Percentiles rank a stretch among this genome's conserved stretches.
phyloP scores from a whole-genome alignment of 2,329 filamentous ascomycete species.

The Fusarium acutatum region DNA sequence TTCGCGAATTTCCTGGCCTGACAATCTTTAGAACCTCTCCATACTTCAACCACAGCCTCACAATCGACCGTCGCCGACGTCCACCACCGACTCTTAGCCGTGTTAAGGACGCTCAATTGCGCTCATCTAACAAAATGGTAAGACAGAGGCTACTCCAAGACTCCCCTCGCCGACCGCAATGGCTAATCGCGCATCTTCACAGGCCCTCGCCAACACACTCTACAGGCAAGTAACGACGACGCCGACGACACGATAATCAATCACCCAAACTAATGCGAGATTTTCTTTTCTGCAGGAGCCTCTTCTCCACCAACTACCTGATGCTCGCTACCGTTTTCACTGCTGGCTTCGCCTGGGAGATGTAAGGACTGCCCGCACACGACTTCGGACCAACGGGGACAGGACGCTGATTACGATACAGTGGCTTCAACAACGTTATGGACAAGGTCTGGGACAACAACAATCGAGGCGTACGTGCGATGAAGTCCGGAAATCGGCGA shows the following conservation, averaged over 20 bases:
- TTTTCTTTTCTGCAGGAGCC: slow-evolving; percentile 62
- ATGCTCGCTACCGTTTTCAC: slow-evolving; percentile 90
- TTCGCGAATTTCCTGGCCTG: slow-evolving; percentile 49
- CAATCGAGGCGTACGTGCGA: slow-evolving; percentile 85
- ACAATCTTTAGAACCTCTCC: slow-evolving; percentile 45
- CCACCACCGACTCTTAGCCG: slow-evolving; percentile 37
- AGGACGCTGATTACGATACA: slow-evolving; percentile 55
- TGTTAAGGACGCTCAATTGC: slow-evolving; percentile 44
- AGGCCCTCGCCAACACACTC: slow-evolving; percentile 50
- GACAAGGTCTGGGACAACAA: slow-evolving; percentile 89
- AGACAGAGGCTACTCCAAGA: slow-evolving; percentile 8
- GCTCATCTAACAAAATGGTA: slow-evolving; percentile 50
- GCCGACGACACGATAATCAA: slow-evolving; percentile 27
- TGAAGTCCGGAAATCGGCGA: background rate
- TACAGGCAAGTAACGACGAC: slow-evolving; percentile 50
- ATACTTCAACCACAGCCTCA: slow-evolving; percentile 42
- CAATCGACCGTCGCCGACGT: slow-evolving; percentile 40
- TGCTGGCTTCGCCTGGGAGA: slow-evolving; percentile 88
- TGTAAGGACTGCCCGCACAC: slow-evolving; percentile 68
- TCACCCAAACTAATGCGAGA: slow-evolving; percentile 38
- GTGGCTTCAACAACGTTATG: slow-evolving; percentile 82
- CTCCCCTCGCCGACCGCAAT: background rate
- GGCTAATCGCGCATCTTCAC: slow-evolving; percentile 49
- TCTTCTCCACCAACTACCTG: slow-evolving; percentile 87
- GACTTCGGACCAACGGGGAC: slow-evolving; percentile 27